Evolutionary conservation across 257 asterid species (phyloP), one percentile per base, ranked within the genome.

Genomic region (Nicotiana benthamiana): DNA sequence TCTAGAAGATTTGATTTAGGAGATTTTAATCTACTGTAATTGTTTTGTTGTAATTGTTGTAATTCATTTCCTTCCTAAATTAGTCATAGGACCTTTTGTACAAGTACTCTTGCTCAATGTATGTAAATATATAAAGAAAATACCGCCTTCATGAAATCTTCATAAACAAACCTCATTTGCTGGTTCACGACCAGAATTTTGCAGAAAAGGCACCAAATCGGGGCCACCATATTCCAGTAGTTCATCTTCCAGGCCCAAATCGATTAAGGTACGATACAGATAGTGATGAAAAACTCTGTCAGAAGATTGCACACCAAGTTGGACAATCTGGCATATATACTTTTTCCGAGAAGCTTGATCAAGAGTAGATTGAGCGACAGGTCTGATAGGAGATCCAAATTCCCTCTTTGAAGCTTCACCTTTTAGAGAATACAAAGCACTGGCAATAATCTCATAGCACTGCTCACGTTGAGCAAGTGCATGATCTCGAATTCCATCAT

Each of bases 171-270:
- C 99, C 97, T 91, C 97, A 59, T 88, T 88, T 28, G 77, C 17
- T 52, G 94, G 85, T 67, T 96, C 97, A 75, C 95, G 96, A 34
- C 94, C 96, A 80, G 95, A 93, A 87, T 87, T 92, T 89, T 91
- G 98, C 89, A 96, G 87, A 91, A 94, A 96, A 76, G 89, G 97
- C 77, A 96, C 97, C 94, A 96, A 86, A 84, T 94, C 99, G 18
- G 97, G 95, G 34, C 98, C 99, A 27, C 98, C 98, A 75, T 89
- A 93, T 87, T 94, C 99, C 85, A 96, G 81, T 51, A 96, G 86
- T 83, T 96, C 99, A 83, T 92, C 96, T 84, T 96, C 97, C 75
- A 96, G 96, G 81, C 98, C 97, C 65, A 92, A 83, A 70, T 90
- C 97, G 57, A 96, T 92, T 83, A 96, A 82, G 52, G 93, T 92